These are phyloP conservation scores for Helichrysum umbraculigerum DNA, from an alignment of 129 eudicot genomes.

Conservation along the genomic window DNA sequence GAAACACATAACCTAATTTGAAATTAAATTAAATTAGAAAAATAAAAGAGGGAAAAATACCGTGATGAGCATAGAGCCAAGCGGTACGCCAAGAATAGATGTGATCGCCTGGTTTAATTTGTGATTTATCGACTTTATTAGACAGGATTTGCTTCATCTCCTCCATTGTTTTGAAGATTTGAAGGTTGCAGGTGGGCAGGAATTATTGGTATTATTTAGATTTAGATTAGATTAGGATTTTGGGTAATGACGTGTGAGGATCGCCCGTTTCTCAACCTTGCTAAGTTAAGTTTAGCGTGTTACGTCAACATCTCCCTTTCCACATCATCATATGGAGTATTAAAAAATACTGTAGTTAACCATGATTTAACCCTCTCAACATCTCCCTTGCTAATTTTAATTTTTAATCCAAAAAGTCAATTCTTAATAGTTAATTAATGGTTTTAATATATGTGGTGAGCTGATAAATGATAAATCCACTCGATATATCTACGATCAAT, in stretches of 20 bases:
- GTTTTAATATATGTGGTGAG: no score
- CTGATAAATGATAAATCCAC: no score
- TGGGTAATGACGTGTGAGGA: neutral
- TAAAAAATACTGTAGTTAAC: no score
- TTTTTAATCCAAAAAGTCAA: no score
- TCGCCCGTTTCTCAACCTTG: neutral
- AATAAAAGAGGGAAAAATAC: slow-evolving; percentile 25
- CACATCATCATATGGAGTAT: no score
- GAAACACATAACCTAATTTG: neutral
- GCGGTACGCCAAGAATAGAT: slow-evolving; percentile 82
- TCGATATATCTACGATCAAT: no score
- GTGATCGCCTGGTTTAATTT: slow-evolving; percentile 79
- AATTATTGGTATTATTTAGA: no score
- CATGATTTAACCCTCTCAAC: no score
- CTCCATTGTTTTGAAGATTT: slow-evolving; percentile 1
- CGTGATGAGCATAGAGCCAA: slow-evolving; percentile 86
- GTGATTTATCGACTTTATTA: slow-evolving; percentile 53
- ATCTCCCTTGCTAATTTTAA: no score
- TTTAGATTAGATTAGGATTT: neutral
- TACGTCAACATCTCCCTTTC: neutral
- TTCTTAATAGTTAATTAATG: no score
- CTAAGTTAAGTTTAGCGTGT: neutral
- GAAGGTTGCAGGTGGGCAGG: neutral
- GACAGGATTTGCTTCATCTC: slow-evolving; percentile 47
- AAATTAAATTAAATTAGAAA: neutral